A percentile compares a stretch with the other conserved stretches of the same genome.
phyloP scores from a whole-genome alignment of 257 asterid genomes.

The Nicotiana otophora region DNA sequence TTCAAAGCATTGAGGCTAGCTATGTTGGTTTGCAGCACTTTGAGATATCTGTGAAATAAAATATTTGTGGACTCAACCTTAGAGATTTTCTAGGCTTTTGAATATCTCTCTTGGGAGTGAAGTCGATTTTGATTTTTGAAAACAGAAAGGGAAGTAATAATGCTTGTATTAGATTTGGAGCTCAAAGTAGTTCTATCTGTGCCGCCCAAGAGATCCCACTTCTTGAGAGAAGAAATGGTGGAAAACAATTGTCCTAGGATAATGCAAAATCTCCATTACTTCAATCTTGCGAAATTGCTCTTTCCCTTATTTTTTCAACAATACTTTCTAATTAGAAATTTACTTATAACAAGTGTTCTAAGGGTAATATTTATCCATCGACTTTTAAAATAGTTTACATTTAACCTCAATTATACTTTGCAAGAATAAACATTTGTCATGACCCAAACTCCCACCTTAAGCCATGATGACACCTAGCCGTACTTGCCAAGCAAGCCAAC shows the following conservation, averaged over 20 bases:
- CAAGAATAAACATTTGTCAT: too few species aligned
- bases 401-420: too few species aligned
- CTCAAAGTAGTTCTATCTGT: neutral
- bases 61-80: neutral
- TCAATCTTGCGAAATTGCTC: constrained; percentile 12
- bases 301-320: neutral
- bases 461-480: too few species aligned
- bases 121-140: neutral
- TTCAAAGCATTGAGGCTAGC: neutral
- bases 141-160: neutral
- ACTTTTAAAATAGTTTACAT: too few species aligned
- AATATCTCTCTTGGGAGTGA: neutral
- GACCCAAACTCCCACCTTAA: too few species aligned
- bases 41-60: neutral
- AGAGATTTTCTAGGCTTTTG: neutral
- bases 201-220: neutral
- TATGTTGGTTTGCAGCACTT: neutral
- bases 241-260: neutral
- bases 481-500: too few species aligned
- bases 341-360: neutral
- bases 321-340: neutral
- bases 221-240: neutral
- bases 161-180: neutral
- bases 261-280: neutral
- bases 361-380: neutral